Conservation (phyloP, 2,329 filamentous ascomycete species). For the Botrytis tulipae region DNA sequence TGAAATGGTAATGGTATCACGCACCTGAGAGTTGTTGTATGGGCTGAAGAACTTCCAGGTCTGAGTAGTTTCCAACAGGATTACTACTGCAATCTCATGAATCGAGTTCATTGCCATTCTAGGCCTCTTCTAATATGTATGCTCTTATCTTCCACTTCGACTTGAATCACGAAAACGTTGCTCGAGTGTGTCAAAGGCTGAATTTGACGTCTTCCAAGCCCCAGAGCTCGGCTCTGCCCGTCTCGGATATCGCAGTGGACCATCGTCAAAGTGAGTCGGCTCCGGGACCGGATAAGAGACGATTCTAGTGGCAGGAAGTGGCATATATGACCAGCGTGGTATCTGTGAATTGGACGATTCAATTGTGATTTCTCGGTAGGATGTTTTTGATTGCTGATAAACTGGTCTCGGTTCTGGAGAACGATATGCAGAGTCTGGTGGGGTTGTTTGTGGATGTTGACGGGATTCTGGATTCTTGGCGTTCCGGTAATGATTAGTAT, state of each 20-base stretch:
- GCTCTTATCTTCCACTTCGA: not conserved
- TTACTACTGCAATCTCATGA: not conserved
- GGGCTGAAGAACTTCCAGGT: not conserved
- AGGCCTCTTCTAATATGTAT: not conserved
- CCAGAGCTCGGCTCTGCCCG: not conserved
- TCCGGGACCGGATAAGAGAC: not conserved
- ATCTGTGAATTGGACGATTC: not conserved
- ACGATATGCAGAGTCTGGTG: not conserved
- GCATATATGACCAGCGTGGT: constrained; percentile 5
- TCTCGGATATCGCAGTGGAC: not conserved
- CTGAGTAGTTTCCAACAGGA: not conserved
- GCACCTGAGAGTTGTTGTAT: not conserved
- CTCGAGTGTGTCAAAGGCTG: not conserved
- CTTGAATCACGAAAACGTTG: not conserved
- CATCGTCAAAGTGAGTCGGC: not conserved
- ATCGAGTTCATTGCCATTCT: not conserved
- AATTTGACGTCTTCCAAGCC: not conserved
- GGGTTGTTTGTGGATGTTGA: not conserved
- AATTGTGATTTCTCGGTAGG: not conserved
- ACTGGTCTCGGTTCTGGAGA: not conserved
- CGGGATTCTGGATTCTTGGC: not conserved
- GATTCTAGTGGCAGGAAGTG: not conserved
- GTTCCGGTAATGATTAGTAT: not conserved
- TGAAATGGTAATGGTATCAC: not conserved
- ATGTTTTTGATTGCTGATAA: not conserved